Evolutionary conservation across 2,329 filamentous ascomycete species (phyloP).

Genomic region (Nemania serpens): DNA sequence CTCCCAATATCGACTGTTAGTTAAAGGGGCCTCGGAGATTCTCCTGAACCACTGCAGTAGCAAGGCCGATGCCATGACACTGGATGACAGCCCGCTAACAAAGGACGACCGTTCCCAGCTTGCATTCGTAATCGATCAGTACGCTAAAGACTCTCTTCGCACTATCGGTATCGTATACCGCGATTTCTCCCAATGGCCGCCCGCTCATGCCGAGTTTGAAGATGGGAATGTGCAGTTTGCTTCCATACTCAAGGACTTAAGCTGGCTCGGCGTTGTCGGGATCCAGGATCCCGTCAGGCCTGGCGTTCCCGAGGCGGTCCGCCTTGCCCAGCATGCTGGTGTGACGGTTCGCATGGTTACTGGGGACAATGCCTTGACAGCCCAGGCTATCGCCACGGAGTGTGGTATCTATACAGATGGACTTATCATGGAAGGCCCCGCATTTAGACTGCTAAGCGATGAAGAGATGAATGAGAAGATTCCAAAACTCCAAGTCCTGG

Average conservation of each 20-base stretch:
- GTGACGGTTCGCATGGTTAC: slow-evolving; percentile 78
- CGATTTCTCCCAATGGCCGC: slow-evolving; percentile 74
- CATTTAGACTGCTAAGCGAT: slow-evolving; percentile 65
- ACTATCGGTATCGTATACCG: slow-evolving; percentile 77
- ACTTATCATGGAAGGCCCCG: slow-evolving; percentile 70
- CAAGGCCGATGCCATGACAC: slow-evolving; percentile 39
- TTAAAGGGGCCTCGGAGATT: slow-evolving; percentile 64
- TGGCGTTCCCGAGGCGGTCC: slow-evolving; percentile 70
- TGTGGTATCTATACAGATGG: slow-evolving; percentile 71
- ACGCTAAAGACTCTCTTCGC: slow-evolving; percentile 69
- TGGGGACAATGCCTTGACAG: slow-evolving; percentile 73
- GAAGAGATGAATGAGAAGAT: slow-evolving; percentile 62
- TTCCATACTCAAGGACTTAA: slow-evolving; percentile 72
- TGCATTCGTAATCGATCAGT: slow-evolving; percentile 60
- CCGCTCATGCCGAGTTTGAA: slow-evolving; percentile 63
- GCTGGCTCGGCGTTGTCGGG: slow-evolving; percentile 72
- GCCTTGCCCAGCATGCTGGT: slow-evolving; percentile 68
- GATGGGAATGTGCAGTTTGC: slow-evolving; percentile 65
- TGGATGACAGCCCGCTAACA: slow-evolving; percentile 57
- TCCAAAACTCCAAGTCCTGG: slow-evolving; percentile 65
- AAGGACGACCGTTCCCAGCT: slow-evolving; percentile 60
- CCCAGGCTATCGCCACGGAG: slow-evolving; percentile 72
- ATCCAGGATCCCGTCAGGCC: slow-evolving; percentile 75
- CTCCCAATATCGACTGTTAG: slow-evolving; percentile 53
- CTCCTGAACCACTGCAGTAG: slow-evolving; percentile 51